Conservation (phyloP, 257 asterid genomes). For the Jasminum sambac region DNA sequence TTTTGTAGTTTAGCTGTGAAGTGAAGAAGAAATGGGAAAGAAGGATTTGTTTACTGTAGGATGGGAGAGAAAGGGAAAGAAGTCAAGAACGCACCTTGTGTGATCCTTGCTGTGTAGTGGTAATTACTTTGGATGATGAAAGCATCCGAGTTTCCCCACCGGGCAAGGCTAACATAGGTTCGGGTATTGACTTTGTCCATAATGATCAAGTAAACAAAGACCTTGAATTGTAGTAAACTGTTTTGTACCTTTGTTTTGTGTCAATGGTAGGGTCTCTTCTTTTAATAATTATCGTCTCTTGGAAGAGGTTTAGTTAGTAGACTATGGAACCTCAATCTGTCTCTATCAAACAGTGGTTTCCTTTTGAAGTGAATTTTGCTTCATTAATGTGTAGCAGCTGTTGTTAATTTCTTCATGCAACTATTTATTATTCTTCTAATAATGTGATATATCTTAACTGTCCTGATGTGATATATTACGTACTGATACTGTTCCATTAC, state of each 20-base stretch:
- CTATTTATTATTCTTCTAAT: background rate
- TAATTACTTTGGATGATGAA: background rate
- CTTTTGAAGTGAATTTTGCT: background rate
- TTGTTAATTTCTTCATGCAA: background rate
- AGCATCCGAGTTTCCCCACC: slow-evolving; percentile 22
- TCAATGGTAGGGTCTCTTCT: slow-evolving; percentile 8
- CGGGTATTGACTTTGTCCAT: slow-evolving; percentile 78
- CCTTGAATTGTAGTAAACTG: slow-evolving; percentile 23
- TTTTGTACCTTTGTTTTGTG: slow-evolving; percentile 20
- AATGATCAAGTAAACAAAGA: slow-evolving; percentile 31
- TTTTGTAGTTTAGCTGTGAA: slow-evolving; percentile 21
- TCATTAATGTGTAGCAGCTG: background rate
- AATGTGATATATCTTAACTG: background rate
- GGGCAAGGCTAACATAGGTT: slow-evolving; percentile 53
- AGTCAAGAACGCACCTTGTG: slow-evolving; percentile 88
- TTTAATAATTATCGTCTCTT: slow-evolving; percentile 13
- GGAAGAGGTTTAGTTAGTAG: slow-evolving; percentile 18
- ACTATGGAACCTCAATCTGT: slow-evolving; percentile 15
- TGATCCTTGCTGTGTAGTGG: slow-evolving; percentile 37
- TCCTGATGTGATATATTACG: background rate
- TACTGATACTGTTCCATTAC: background rate
- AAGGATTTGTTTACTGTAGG: slow-evolving; percentile 35
- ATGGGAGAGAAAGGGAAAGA: slow-evolving; percentile 32
- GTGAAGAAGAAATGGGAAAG: background rate
- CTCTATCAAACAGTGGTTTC: slow-evolving; percentile 10